Base-by-base conservation (phyloP, 805 yeast genomes). In the Alloascoidea africana region DNA sequence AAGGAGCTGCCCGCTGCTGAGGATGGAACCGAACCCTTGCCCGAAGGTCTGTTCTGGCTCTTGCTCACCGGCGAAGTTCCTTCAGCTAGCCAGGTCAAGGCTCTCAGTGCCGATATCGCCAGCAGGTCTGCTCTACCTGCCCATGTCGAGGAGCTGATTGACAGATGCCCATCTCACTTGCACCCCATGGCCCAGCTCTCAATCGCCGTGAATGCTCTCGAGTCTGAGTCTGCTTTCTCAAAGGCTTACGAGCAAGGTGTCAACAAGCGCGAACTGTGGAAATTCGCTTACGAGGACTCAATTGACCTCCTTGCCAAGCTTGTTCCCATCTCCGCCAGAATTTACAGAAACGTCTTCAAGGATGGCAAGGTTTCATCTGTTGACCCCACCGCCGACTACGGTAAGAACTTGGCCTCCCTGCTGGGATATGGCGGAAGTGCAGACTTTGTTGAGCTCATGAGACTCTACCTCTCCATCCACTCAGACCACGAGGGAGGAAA, bases 181-280 rank as follows among this genome's bases (percentile, higher is more conserved):
- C 91, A 82, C 62, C 91, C 93, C 63, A 81, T 81, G 93, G 87
- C 93, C 39, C 93, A 81, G 65, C 76, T 81, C 56, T 75, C 86
- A 46, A 78, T 82, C 58, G 93, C 89, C 35, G 70, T 81, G 40
- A 78, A 75, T 44, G 86, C 91, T 38, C 66, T 81, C 54, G 89
- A 81, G 67, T 65, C 77, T 43, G 91, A 82, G 65, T 80, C 89
- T 39, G 76, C 74, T 54, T 81, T 80, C 54, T 78, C 89, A 51
- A 79, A 80, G 66, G 89, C 91, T 43, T 81, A 81, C 56, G 89
- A 85, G 49, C 64, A 70, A 42, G 93, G 93, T 63, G 85, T 78
- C 45, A 69, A 70, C 67, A 82, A 81, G 70, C 72, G 70, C 60
- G 68, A 81, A 49, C 81, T 79, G 73, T 81, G 93, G 93, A 70